phyloP scores from a whole-genome alignment of 106 monocot genomes.

The Apostasia ramifera region DNA sequence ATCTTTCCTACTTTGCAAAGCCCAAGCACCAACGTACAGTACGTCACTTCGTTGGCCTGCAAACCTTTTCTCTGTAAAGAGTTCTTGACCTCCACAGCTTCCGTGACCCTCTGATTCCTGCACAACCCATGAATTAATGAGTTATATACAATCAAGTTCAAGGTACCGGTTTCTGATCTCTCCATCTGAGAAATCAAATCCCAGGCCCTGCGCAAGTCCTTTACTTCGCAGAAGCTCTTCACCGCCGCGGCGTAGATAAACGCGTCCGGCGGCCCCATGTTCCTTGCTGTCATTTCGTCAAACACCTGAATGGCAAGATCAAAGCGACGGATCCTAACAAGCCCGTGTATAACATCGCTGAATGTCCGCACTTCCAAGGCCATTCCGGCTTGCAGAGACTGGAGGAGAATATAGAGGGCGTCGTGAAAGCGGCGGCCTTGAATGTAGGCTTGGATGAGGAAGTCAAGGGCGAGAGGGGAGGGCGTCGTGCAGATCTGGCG shows the following conservation, averaged over 20 bases:
- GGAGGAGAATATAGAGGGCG: constrained; percentile 26
- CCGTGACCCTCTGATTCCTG: constrained; percentile 39
- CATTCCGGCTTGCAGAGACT: constrained; percentile 11
- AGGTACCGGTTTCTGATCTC: constrained; percentile 11
- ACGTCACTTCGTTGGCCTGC: constrained; percentile 69
- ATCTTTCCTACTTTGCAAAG: constrained; percentile 52
- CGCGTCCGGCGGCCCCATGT: constrained; percentile 27
- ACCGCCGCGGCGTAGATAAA: constrained; percentile 54
- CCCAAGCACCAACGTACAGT: constrained; percentile 60
- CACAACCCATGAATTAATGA: constrained; percentile 84
- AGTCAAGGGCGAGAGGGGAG: constrained; percentile 16
- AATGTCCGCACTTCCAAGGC: constrained; percentile 29
- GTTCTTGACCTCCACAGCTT: constrained; percentile 58
- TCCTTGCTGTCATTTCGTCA: constrained; percentile 21
- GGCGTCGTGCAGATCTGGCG: constrained; percentile 1
- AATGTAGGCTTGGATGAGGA: constrained; percentile 29
- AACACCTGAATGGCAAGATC: constrained; percentile 39
- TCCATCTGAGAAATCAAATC: constrained; percentile 45
- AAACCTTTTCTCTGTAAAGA: constrained; percentile 39
- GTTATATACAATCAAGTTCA: constrained; percentile 57
- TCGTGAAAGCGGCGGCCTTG: constrained; percentile 20
- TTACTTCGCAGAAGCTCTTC: constrained; percentile 65
- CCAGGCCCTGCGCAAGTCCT: constrained; percentile 42
- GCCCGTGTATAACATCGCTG: constrained; percentile 47
- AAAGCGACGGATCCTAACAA: constrained; percentile 41